Evolutionary conservation across 176 grass and related monocot genomes (phyloP), one percentile per base, ranked within the genome.

Genomic region (Eremochloa ophiuroides): DNA sequence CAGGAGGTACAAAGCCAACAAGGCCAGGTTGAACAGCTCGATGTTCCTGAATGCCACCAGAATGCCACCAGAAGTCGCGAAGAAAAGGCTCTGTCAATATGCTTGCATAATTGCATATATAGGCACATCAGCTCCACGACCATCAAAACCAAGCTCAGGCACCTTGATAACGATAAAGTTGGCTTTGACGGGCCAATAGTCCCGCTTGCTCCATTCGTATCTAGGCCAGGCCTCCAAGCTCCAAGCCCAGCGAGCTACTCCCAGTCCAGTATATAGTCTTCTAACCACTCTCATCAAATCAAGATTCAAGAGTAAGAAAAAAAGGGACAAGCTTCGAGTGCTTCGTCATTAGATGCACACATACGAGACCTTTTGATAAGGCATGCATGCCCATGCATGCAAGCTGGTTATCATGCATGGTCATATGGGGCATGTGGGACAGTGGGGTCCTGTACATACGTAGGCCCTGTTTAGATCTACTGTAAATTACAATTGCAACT

Each of bases 391-490:
- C 50, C 55, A 27, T 80, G 30, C 77, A 35, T 35, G 71, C 70
- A 66, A 50, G 41, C 41, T 53, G 43, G 14, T 26, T 44, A 80
- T 80, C 63, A 80, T 80, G 43, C 63, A 80, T 80, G 43, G n/a
- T 14, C 44, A 39, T 28, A 68, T 35, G 62, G 62, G 42, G 31
- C 43, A 20, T 47, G 44, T 39, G 2, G n/a, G n/a, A n/a, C n/a
- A n/a, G 11, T 14, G 17, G 41, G 4, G 59, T 62, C 26, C 59
- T 15, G 25, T 29, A 71, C 23, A 2, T 31, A 65, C 76, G 27
- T n/a, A n/a, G n/a, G n/a, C n/a, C n/a, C n/a, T n/a, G n/a, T n/a
- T n/a, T n/a, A n/a, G n/a, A n/a, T n/a, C n/a, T n/a, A n/a, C n/a
- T n/a, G n/a, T n/a, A n/a, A n/a, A n/a, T n/a, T n/a, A n/a, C n/a